Percentiles rank a stretch among this genome's conserved stretches.
Evolutionary conservation across 2,329 filamentous ascomycete genomes (phyloP).

Genomic region (Fusarium nelsonii): DNA sequence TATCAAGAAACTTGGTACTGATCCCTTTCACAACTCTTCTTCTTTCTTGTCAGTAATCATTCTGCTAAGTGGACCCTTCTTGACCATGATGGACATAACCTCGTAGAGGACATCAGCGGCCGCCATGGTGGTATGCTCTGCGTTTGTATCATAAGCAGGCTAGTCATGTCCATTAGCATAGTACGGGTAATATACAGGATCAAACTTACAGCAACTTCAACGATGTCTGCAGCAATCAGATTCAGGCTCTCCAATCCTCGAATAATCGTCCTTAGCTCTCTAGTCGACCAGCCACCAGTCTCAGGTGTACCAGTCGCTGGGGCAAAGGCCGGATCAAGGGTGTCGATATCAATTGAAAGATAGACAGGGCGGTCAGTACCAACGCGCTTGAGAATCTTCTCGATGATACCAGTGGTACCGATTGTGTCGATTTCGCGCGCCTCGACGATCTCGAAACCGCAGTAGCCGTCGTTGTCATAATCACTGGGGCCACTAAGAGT

Average conservation of each 20-base stretch:
- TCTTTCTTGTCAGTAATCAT: slow-evolving; percentile 49
- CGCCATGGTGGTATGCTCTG: slow-evolving; percentile 79
- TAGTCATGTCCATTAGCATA: slow-evolving; percentile 24
- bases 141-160: slow-evolving; percentile 79
- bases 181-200: accelerated
- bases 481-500: slow-evolving; percentile 77
- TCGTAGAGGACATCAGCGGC: slow-evolving; percentile 79
- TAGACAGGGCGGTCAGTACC: slow-evolving; percentile 82
- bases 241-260: slow-evolving; percentile 77
- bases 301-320: slow-evolving; percentile 81
- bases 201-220: slow-evolving; percentile 67
- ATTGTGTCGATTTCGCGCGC: slow-evolving; percentile 63
- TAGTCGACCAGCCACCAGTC: slow-evolving; percentile 80
- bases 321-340: slow-evolving; percentile 83
- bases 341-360: slow-evolving; percentile 86
- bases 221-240: slow-evolving; percentile 76
- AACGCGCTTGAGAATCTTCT: slow-evolving; percentile 80
- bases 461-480: slow-evolving; percentile 77
- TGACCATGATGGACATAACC: slow-evolving; percentile 85
- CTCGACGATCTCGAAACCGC: slow-evolving; percentile 89
- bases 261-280: slow-evolving; percentile 78
- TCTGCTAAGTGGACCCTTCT: slow-evolving; percentile 76
- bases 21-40: slow-evolving; percentile 6
- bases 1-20: too few relatives aligned
- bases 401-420: slow-evolving; percentile 77